phyloP scores from a whole-genome alignment of 768 basidiomycete genomes.

The Rhodosporidiobolus odoratus region DNA sequence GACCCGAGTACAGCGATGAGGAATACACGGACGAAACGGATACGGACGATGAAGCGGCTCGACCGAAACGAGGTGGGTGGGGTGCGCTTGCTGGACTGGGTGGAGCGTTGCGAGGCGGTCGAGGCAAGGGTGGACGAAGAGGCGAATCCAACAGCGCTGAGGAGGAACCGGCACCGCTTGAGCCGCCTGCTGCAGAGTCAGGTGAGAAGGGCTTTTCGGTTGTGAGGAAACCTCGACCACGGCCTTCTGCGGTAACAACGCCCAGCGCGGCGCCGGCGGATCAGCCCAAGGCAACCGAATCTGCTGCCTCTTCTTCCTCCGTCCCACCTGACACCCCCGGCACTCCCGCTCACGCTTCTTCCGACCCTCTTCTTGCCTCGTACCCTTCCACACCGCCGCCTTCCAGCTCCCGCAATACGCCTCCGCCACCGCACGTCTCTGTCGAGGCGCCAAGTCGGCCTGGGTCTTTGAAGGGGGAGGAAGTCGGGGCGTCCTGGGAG shows the following conservation, averaged over 20 bases:
- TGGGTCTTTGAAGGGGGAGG: constrained; percentile 8
- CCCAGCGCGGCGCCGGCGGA: not conserved
- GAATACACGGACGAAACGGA: constrained; percentile 24
- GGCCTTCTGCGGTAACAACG: not conserved
- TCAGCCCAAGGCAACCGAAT: not conserved
- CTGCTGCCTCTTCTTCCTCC: not conserved
- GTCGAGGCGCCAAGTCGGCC: constrained; percentile 33
- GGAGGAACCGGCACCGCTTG: not conserved
- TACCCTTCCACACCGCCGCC: not conserved
- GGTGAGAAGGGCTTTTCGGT: constrained; percentile 36
- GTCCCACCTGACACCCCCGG: not conserved
- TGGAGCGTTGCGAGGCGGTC: not conserved
- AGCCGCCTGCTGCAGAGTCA: constrained; percentile 4
- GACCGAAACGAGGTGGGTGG: not conserved
- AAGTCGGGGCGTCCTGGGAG: not conserved
- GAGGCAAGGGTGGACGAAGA: not conserved
- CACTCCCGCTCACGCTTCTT: not conserved
- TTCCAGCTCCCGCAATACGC: not conserved
- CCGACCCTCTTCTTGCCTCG: constrained; percentile 16
- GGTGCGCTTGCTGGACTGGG: constrained; percentile 2
- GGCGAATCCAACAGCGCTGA: not conserved
- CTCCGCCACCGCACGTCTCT: constrained; percentile 27
- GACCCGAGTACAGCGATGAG: constrained; percentile 24
- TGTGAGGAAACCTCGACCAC: constrained; percentile 30
- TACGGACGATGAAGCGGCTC: constrained; percentile 19